These are phyloP conservation scores for Ceratopteris richardii DNA, from an alignment of 75 land plant genomes.

Conservation along the genomic window DNA sequence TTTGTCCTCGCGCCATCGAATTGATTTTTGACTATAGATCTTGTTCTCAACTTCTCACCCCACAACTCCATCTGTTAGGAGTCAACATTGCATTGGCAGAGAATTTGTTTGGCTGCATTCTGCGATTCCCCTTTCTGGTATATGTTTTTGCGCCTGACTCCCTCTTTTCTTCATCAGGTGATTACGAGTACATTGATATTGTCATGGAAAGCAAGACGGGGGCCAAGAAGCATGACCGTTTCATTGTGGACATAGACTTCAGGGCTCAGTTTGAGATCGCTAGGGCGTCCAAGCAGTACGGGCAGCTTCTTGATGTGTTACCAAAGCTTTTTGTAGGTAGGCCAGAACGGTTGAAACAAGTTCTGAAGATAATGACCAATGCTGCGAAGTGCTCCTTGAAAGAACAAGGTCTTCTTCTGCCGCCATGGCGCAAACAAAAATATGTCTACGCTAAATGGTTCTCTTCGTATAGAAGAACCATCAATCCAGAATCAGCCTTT, in stretches of 20 bases:
- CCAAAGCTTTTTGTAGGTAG: constrained; percentile 71
- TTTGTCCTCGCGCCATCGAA: too few species aligned
- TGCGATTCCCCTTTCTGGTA: too few species aligned
- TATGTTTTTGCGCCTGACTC: too few species aligned
- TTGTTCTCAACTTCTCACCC: too few species aligned
- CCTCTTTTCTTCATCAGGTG: constrained; percentile 14
- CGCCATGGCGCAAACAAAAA: constrained; percentile 89
- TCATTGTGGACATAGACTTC: constrained; percentile 81
- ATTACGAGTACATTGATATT: constrained; percentile 83
- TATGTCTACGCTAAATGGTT: constrained; percentile 94
- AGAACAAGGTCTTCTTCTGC: constrained; percentile 75
- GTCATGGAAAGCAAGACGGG: constrained; percentile 14
- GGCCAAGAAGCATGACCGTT: constrained; percentile 23
- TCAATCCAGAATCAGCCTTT: constrained; percentile 10
- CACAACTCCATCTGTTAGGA: too few species aligned
- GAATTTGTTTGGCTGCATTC: too few species aligned
- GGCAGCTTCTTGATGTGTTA: constrained; percentile 44
- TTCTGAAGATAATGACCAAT: constrained; percentile 52
- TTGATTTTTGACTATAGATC: too few species aligned
- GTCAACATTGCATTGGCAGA: too few species aligned
- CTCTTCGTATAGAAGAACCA: constrained; percentile 44
- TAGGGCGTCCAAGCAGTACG: constrained; percentile 56
- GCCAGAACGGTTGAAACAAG: constrained; percentile 67
- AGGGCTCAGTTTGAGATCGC: constrained; percentile 89
- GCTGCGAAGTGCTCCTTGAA: constrained; percentile 69